Evolutionary conservation across 148 eudicot species (phyloP), one percentile per base, ranked within the genome.

Genomic region (Cornus controversa): DNA sequence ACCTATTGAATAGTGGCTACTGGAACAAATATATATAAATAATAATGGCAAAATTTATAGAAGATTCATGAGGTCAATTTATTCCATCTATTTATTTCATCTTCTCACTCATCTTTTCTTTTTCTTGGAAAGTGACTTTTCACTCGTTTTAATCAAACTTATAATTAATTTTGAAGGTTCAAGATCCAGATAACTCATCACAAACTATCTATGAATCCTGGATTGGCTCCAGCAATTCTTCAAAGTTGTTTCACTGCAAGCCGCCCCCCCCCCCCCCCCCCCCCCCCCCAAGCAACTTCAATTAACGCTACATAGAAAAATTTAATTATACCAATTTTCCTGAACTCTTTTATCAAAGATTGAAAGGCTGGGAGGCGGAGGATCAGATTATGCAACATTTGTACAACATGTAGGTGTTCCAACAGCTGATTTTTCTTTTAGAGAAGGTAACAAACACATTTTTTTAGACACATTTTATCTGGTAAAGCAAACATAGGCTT

Each of bases 121-220:
- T n/a, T n/a, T n/a, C n/a, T n/a, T n/a, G n/a, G n/a, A n/a, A n/a
- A n/a, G n/a, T n/a, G n/a, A n/a, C n/a, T n/a, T n/a, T n/a, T n/a
- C n/a, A n/a, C n/a, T n/a, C n/a, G n/a, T n/a, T 16, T 63, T 27
- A 11, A 22, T 64, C 45, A 54, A 10, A 26, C 37, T 57, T 69
- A 45, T 5, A 53, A 65, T 27, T 22, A 62, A 14, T 13, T 78
- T 50, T 81, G 80, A 80, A 89, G 89, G n/a, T n/a, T n/a, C n/a
- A n/a, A n/a, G n/a, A n/a, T n/a, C n/a, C n/a, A n/a, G n/a, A n/a
- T n/a, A n/a, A n/a, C n/a, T n/a, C n/a, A n/a, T n/a, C n/a, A n/a
- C n/a, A n/a, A n/a, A n/a, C n/a, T n/a, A n/a, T n/a, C 26, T 84
- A 87, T 64, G 85, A 89, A 53, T 81, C 90, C 37, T 89, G 87